Base-by-base conservation (phyloP, 2,329 filamentous ascomycete species). In the Ophiostoma pallidulum region DNA sequence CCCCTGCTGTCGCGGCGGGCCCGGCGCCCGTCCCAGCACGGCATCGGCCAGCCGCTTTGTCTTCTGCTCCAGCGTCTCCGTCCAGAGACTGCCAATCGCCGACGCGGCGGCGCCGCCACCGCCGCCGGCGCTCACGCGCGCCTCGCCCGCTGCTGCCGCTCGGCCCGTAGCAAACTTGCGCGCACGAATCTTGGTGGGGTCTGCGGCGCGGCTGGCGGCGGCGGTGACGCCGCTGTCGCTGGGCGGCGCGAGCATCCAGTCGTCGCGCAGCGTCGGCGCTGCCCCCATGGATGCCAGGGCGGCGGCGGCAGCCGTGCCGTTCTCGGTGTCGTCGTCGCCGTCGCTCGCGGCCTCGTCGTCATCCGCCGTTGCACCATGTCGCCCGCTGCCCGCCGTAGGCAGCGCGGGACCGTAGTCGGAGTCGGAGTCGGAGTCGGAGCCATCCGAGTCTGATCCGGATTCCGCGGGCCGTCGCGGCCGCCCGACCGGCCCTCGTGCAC, bases 31-130 rank as follows among this genome's bases (percentile, higher is more conserved):
- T 0, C 90, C 90, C 56, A 96, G 75, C 10, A 94, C 84, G 45
- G 92, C 80, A 61, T 94, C 81, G 57, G 84, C 82, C 19, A 96
- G 66, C 33, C 87, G 75, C 63, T 84, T 82, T 49, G 86, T 78
- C 64, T 94, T 94, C 65, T 96, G 78, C 61, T 91, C 86, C 0
- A 88, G 86, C 8, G 88, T 95, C 64, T 97, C 91, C 1, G 87
- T 90, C 91, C 91, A 97, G 37, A 91, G 79, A 19, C 78, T 80
- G 59, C 77, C 75, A 39, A 87, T 73, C 8, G 59, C 62, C 9
- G 58, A 57, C n/a, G 61, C 38, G 0, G 58, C 52, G 9, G 55
- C 56, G 3, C 53, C 52, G 8, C 50, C 46, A 8, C 74, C 73
- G 52, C 36, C 40, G 3, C 29, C 43, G n/a, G n/a, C n/a, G n/a